Evolutionary conservation across 345 rosid species (phyloP), one percentile per base, ranked within the genome.

Genomic region (Sonneratia caseolaris): DNA sequence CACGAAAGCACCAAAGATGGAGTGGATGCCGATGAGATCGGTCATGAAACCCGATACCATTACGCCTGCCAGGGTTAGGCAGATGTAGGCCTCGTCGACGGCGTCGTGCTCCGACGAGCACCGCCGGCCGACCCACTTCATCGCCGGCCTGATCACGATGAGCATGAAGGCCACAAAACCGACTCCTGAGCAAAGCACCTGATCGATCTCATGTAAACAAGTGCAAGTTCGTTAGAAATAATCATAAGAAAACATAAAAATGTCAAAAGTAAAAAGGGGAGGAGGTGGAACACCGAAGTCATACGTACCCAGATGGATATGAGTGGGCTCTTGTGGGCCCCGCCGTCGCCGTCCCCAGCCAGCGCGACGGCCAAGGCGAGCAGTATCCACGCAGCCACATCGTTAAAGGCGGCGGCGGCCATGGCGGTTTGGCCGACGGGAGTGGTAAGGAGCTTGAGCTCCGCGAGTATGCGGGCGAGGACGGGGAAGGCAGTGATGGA

Each of bases 401-500:
- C 97, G 75, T 93, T 93, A 76, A 93, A 86, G 38, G 97, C 96
- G 24, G 98, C 98, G 0, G 98, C 92, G 5, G 97, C 89, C 93
- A 91, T 91, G 49, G 97, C 98, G 0, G 84, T 85, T 75, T 88
- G 87, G 3, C 98, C 96, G 0, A 91, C 68, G 36, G 45, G 76
- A 27, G 97, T 89, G 0, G 96, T 91, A 15, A 94, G 75, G 37
- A 91, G 86, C 76, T 80, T 94, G 65, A 94, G 90, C 81, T 94
- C 97, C 0, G 98, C 98, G 45, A 91, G 76, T n/a, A 94, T 89
- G 32, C 97, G 93, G 27, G 97, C 96, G 13, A 94, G 86, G 1
- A 91, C 96, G 0, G 98, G 98, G 75, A 94, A 94, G 19, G 97
- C 97, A 3, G 98, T 94, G 81, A 93, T 89, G 11, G 98, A 93